phyloP scores from a whole-genome alignment of 768 basidiomycete genomes.

The Gyrodon lividus region DNA sequence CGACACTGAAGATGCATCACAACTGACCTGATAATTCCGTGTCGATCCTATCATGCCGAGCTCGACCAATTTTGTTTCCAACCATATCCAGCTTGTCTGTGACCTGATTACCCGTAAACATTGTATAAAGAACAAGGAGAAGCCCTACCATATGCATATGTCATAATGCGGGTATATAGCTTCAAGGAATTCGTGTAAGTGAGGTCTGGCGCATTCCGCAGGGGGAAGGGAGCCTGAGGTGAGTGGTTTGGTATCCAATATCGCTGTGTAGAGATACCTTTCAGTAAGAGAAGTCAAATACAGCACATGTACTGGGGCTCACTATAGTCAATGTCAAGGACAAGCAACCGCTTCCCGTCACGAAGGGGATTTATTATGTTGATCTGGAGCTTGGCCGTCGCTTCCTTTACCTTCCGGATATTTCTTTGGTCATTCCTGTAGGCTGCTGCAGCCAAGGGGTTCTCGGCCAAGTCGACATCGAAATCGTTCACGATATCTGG shows the following conservation, averaged over 20 bases:
- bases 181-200: slow-evolving; percentile 82
- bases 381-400: slow-evolving; percentile 58
- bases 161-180: slow-evolving; percentile 81
- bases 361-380: slow-evolving; percentile 77
- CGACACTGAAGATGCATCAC: background rate
- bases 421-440: slow-evolving; percentile 81
- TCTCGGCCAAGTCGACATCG: slow-evolving; percentile 74
- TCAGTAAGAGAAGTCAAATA: background rate
- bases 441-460: slow-evolving; percentile 51
- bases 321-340: slow-evolving; percentile 91
- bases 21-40: slow-evolving; percentile 63
- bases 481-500: slow-evolving; percentile 79
- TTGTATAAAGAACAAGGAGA: background rate
- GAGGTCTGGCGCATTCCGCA: slow-evolving; percentile 77
- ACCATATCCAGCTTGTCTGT: slow-evolving; percentile 87
- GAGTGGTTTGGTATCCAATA: slow-evolving; percentile 81
- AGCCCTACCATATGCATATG: slow-evolving; percentile 76
- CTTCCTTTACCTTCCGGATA: slow-evolving; percentile 75
- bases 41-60: slow-evolving; percentile 77
- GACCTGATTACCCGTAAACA: slow-evolving; percentile 47
- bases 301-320: slow-evolving; percentile 15
- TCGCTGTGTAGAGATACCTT: slow-evolving; percentile 46
- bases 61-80: slow-evolving; percentile 85
- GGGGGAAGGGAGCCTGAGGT: slow-evolving; percentile 81
- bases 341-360: slow-evolving; percentile 75